Percentiles rank a stretch among this genome's conserved stretches.
phyloP scores from a whole-genome alignment of 179 eudicot species.

The Nepenthes alata region DNA sequence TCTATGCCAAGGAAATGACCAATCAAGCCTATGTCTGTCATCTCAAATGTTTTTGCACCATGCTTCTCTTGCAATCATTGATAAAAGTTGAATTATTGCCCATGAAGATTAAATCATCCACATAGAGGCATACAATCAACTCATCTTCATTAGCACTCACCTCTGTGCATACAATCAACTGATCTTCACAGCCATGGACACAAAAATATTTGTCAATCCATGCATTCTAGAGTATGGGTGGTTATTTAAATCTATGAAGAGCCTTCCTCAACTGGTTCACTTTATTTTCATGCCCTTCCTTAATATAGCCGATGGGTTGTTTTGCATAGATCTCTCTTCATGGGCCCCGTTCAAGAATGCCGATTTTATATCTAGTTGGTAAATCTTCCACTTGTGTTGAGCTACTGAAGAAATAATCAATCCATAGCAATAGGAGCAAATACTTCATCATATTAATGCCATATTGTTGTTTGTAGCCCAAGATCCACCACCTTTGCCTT shows the following conservation, averaged over 20 bases:
- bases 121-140: background rate
- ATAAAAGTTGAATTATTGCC: background rate
- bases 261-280: slow-evolving; percentile 4
- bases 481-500: background rate
- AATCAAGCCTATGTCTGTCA: too few species aligned
- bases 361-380: slow-evolving; percentile 3
- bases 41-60: too few species aligned
- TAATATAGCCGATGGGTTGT: background rate
- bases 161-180: background rate
- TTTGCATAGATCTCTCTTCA: slow-evolving; percentile 1
- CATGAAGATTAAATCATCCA: background rate
- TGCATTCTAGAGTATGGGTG: background rate
- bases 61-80: too few species aligned
- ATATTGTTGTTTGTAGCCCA: background rate
- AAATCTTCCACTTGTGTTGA: background rate
- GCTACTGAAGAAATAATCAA: background rate
- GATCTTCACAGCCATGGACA: background rate
- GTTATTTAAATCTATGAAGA: slow-evolving; percentile 1
- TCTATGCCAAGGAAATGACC: too few species aligned
- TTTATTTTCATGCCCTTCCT: background rate
- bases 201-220: background rate
- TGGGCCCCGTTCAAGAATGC: background rate
- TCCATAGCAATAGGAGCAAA: too few species aligned
- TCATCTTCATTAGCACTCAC: background rate
- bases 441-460: too few species aligned